These are phyloP conservation scores for Gossypium australe DNA, from an alignment of 345 rosid species.

Conservation along the genomic window DNA sequence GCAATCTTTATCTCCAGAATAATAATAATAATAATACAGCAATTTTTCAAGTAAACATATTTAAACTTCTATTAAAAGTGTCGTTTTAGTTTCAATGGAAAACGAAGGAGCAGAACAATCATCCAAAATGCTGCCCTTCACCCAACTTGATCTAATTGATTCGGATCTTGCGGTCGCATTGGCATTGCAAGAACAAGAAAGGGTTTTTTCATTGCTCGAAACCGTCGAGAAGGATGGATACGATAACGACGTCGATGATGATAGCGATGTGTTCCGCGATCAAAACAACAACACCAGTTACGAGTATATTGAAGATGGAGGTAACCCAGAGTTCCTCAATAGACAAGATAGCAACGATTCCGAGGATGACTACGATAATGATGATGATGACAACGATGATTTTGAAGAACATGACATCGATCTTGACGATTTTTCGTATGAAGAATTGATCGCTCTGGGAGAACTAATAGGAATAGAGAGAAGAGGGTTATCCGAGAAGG, in stretches of 20 bases:
- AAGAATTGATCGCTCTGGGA: conserved; percentile 64
- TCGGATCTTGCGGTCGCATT: conserved; percentile 35
- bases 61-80: conserved; percentile 21
- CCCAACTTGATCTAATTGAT: conserved; percentile 28
- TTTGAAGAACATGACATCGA: conserved; percentile 42
- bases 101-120: conserved; percentile 24
- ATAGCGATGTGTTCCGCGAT: not conserved
- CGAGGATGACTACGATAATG: conserved; percentile 12
- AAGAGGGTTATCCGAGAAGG: conserved; percentile 41
- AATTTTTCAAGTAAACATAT: not conserved
- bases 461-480: conserved; percentile 62
- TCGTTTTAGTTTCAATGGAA: conserved; percentile 18
- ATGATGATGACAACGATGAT: conserved; percentile 18
- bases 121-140: conserved; percentile 19
- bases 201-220: conserved; percentile 13
- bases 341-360: conserved; percentile 33
- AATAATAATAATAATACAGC: not conserved
- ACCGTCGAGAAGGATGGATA: conserved; percentile 32
- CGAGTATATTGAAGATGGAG: conserved; percentile 39
- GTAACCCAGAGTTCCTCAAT: conserved; percentile 37
- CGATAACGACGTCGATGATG: not conserved
- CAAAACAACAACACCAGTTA: conserved; percentile 16
- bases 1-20: not conserved
- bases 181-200: conserved; percentile 33
- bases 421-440: conserved; percentile 63